Evolutionary conservation across 225 moss, liverwort and hornwort species (phyloP), one percentile per base, ranked within the genome.

Genomic region (Straminergon stramineum): DNA sequence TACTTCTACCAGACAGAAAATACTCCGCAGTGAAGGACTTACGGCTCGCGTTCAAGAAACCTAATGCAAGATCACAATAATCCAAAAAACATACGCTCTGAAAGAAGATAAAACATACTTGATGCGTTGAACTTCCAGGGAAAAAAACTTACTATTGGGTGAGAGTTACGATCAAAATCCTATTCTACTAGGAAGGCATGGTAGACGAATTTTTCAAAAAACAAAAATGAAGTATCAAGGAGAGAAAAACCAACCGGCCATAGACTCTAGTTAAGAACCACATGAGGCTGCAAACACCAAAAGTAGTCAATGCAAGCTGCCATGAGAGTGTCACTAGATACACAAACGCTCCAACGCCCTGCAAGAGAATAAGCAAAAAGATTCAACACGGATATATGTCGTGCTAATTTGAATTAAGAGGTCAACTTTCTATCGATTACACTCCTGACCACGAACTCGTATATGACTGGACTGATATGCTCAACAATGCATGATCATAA

Each of bases 221-320:
- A 73, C 4, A 85, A 75, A 63, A 55, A 79, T 80, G 62, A 84
- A 74, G 67, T 64, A 81, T 77, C 80, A 75, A 89, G 52, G 55
- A 71, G 70, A 89, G 76, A 84, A 91, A 85, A 85, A 92, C 93
- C 76, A 85, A 98, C 96, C 96, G 92, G 91, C 99, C 99, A 89
- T 97, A 97, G 81, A 97, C 92, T 88, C 95, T 94, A 83, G 97
- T 96, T 91, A 94, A 91, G 83, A 90, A 92, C 97, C 95, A 97
- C 97, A 99, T 96, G 41, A 95, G 85, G 85, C 91, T 92, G 89
- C 99, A 99, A 84, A 99, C 95, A 60, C 92, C 89, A 84, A 97
- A 91, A 82, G 99, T 99, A 85, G 97, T 96, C 88, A 97, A 87
- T 66, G 99, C 97, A 82, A 99, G 94, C 93, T 95, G 97, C 97